These are phyloP conservation scores for Ambrosiella xylebori DNA, from an alignment of 2,329 filamentous ascomycete genomes.

Conservation along the genomic window DNA sequence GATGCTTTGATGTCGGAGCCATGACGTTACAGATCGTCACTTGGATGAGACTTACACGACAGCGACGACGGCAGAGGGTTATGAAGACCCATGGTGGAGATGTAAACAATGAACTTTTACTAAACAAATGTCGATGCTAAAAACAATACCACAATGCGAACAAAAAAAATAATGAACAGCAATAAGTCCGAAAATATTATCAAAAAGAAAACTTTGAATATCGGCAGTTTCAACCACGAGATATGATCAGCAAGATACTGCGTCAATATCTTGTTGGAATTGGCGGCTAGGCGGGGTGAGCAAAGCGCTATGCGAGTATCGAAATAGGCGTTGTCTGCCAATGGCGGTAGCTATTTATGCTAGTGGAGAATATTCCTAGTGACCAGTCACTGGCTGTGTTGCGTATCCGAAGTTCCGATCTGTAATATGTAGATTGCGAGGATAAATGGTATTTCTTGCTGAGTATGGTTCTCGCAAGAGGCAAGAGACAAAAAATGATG, in stretches of 20 bases:
- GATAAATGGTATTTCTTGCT: background rate
- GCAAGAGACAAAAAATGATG: background rate
- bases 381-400: background rate
- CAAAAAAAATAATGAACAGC: too few relatives aligned
- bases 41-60: slow-evolving; percentile 39
- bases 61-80: slow-evolving; percentile 50
- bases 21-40: too few relatives aligned
- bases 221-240: too few relatives aligned
- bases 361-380: background rate
- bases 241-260: too few relatives aligned
- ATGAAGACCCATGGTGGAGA: slow-evolving; percentile 40
- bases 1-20: too few relatives aligned
- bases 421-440: background rate
- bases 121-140: too few relatives aligned
- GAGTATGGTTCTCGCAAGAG: background rate
- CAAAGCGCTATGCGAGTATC: too few relatives aligned
- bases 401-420: background rate
- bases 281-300: background rate
- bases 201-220: too few relatives aligned
- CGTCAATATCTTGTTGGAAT: background rate
- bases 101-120: background rate
- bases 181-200: too few relatives aligned
- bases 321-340: background rate
- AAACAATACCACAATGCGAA: too few relatives aligned
- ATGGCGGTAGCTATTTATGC: background rate